phyloP scores from a whole-genome alignment of 139 green algal genomes.

The Tetradesmus lagerheimii region DNA sequence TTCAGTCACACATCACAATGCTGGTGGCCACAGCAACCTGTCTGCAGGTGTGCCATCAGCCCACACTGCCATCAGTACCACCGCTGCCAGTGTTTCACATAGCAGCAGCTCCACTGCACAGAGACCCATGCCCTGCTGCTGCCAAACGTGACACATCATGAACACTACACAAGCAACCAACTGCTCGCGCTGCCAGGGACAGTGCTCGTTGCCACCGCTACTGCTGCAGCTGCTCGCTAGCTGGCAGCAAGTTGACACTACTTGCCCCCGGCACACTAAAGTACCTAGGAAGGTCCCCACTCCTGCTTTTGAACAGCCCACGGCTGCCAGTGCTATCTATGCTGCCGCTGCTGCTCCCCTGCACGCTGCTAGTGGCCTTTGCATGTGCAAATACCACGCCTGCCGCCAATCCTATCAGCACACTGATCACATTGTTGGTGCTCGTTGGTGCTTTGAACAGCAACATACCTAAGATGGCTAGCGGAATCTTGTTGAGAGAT shows the following conservation, averaged over 20 bases:
- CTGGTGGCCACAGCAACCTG: no score
- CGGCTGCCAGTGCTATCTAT: not conserved
- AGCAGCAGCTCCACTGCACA: no score
- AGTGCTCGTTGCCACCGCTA: not conserved
- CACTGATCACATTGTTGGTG: slow-evolving; percentile 74
- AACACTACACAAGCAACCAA: no score
- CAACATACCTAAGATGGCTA: slow-evolving; percentile 85
- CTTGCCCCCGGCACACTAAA: not conserved
- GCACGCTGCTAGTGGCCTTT: slow-evolving; percentile 43
- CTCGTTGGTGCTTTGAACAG: slow-evolving; percentile 78
- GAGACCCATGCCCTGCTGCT: no score
- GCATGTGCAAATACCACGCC: slow-evolving; percentile 76
- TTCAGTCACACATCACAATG: no score
- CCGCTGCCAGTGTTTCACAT: no score
- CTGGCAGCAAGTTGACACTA: not conserved
- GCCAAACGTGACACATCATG: no score
- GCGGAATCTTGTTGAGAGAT: slow-evolving; percentile 90
- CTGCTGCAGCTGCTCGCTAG: not conserved
- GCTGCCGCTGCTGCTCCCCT: not conserved
- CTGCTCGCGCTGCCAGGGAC: no score
- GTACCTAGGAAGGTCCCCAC: not conserved
- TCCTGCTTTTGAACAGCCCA: not conserved
- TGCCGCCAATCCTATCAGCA: slow-evolving; percentile 77
- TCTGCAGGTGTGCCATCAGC: no score
- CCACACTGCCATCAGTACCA: no score